These are phyloP conservation scores for Aureobasidium sp. DNA, from an alignment of 2,329 filamentous ascomycete species.

Conservation along the genomic window DNA sequence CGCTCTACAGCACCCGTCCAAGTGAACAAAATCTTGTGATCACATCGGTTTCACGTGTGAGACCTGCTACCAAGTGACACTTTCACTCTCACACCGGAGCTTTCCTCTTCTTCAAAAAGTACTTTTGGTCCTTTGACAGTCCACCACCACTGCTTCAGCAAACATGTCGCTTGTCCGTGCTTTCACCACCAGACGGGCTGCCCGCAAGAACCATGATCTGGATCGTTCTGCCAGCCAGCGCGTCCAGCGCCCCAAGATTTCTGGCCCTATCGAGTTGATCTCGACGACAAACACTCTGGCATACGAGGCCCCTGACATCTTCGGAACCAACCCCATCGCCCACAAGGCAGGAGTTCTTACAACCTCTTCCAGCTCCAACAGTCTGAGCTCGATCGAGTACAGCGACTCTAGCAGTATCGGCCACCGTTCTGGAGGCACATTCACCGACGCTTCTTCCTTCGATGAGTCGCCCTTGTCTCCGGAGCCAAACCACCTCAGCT, in stretches of 20 bases:
- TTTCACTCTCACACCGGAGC: slow-evolving; percentile 3
- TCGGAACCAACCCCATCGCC: slow-evolving; percentile 22
- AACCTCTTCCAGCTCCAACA: slow-evolving; percentile 30
- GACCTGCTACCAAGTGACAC: slow-evolving; percentile 8
- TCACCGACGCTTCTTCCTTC: slow-evolving; percentile 55
- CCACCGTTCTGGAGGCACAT: slow-evolving; percentile 55
- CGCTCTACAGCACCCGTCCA: background rate
- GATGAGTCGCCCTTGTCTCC: slow-evolving; percentile 37
- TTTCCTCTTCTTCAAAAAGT: background rate
- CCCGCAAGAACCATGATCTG: slow-evolving; percentile 45
- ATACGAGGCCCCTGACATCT: slow-evolving; percentile 83
- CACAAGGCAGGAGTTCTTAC: slow-evolving; percentile 19
- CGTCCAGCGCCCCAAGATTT: slow-evolving; percentile 62
- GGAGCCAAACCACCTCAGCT: slow-evolving; percentile 47
- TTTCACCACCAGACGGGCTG: slow-evolving; percentile 57
- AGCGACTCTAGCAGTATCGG: slow-evolving; percentile 53
- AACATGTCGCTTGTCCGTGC: slow-evolving; percentile 57
- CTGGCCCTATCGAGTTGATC: slow-evolving; percentile 73
- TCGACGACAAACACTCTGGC: slow-evolving; percentile 96
- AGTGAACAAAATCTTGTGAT: slow-evolving; percentile 2
- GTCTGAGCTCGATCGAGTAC: slow-evolving; percentile 55
- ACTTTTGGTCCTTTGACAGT: background rate
- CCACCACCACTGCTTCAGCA: slow-evolving; percentile 9
- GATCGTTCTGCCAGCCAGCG: slow-evolving; percentile 39
- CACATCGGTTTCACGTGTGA: slow-evolving; percentile 4